Conservation (phyloP, 2,329 filamentous ascomycete species). For the Pyricularia grisea region DNA sequence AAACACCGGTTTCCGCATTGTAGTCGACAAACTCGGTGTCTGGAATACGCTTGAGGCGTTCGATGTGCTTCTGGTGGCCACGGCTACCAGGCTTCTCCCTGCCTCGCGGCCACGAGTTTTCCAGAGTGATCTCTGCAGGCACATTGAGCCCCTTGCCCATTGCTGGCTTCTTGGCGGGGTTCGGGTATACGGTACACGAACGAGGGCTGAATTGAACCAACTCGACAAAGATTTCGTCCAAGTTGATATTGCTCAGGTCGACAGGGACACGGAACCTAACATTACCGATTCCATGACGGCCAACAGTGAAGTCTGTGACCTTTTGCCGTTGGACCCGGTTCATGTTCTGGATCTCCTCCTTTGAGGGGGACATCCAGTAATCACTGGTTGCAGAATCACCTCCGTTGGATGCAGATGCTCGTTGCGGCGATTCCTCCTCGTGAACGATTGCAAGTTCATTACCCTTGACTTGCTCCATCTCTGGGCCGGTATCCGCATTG, state of each 20-base stretch:
- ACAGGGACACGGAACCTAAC: slow-evolving; percentile 76
- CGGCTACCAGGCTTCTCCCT: slow-evolving; percentile 53
- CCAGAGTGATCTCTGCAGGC: slow-evolving; percentile 75
- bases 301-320: slow-evolving; percentile 69
- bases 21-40: slow-evolving; percentile 81
- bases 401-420: slow-evolving; percentile 21
- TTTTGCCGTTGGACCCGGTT: slow-evolving; percentile 68
- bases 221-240: slow-evolving; percentile 69
- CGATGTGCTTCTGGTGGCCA: slow-evolving; percentile 66
- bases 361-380: slow-evolving; percentile 79
- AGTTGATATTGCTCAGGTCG: slow-evolving; percentile 68
- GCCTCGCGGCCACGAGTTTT: slow-evolving; percentile 84
- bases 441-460: slow-evolving; percentile 73
- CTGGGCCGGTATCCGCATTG: slow-evolving; percentile 21
- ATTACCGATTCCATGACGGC: slow-evolving; percentile 70
- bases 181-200: slow-evolving; percentile 79
- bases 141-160: slow-evolving; percentile 87
- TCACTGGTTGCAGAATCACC: slow-evolving; percentile 36
- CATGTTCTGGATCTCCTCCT: slow-evolving; percentile 70
- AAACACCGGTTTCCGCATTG: slow-evolving; percentile 68
- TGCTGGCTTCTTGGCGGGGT: slow-evolving; percentile 67
- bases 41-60: slow-evolving; percentile 66
- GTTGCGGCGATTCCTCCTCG: slow-evolving; percentile 46
- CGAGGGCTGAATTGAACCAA: slow-evolving; percentile 71
- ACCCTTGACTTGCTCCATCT: slow-evolving; percentile 63